Evolutionary conservation across 129 eudicot species (phyloP).

Genomic region (Saussurea involucrata): DNA sequence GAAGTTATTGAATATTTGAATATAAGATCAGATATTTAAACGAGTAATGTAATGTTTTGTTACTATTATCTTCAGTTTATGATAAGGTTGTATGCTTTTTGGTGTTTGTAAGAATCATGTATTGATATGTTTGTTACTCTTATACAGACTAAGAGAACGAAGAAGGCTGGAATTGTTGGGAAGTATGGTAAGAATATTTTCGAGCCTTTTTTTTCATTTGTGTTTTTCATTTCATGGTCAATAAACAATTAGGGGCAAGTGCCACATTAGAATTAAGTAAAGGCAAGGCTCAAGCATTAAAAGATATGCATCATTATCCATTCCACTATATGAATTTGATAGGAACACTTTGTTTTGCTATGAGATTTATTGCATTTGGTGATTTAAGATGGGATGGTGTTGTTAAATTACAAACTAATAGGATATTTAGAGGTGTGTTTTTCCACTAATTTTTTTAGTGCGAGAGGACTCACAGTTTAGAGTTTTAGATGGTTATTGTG

Average conservation of each 20-base stretch:
- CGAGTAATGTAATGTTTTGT: neutral
- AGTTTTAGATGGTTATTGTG: too few species aligned
- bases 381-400: neutral
- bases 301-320: too few species aligned
- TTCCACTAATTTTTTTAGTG: too few species aligned
- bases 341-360: neutral
- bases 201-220: neutral
- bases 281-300: neutral
- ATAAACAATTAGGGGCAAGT: neutral
- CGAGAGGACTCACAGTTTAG: too few species aligned
- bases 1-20: neutral
- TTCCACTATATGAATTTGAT: neutral
- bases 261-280: neutral
- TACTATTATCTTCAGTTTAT: neutral
- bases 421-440: too few species aligned
- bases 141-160: constrained; percentile 75
- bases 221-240: neutral
- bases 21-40: neutral
- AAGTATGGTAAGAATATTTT: constrained; percentile 54
- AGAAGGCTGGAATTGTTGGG: constrained; percentile 85
- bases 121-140: constrained; percentile 2
- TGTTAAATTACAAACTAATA: too few species aligned
- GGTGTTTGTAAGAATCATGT: neutral
- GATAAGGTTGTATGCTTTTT: neutral
- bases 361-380: neutral